Evolutionary conservation across 768 basidiomycete genomes (phyloP), one percentile per base, ranked within the genome.

Genomic region (Boletus coccyginus): DNA sequence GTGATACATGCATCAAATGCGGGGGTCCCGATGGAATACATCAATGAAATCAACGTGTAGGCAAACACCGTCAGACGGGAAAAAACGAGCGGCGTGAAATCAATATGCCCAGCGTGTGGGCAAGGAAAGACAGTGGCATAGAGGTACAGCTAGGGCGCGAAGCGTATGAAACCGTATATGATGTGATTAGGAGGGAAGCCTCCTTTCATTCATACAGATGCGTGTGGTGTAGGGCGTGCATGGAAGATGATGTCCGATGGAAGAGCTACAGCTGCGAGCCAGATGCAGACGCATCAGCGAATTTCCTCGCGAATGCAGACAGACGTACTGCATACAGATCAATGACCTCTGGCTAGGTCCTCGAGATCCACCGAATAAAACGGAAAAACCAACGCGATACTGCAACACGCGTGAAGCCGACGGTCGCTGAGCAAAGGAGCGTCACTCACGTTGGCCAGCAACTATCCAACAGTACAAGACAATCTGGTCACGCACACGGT

Each of bases 331-430:
- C 35, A 27, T 27, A 27, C 27, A 27, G 6, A 27, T 27, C 27
- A 39, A 24, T 51, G 58, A 27, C 62, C 61, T 60, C 59, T 52
- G 46, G 39, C 42, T 49, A 71, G 60, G 62, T 57, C 60, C 62
- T 64, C 56, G 60, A 60, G 35, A 71, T 52, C 69, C 63, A 64
- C 46, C 53, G 58, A 45, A 69, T 51, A 56, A 62, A 39, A 59
- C 41, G 58, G 41, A 68, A 55, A 44, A 71, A 24, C 66, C 62
- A 71, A 49, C 33, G 60, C 9, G 33, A 62, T 31, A 71, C 71
- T 73, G 1, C 7, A n/a, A 11, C 32, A 10, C 38, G 4, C 21
- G 10, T 62, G 48, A 58, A 29, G 16, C 21, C 11, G 45, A 19
- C 3, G 1, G 17, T 38, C 47, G 45, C 9, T 16, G 47, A 3